A percentile compares a stretch with the other conserved stretches of the same genome.
phyloP scores from a whole-genome alignment of 1,139 yeast species.

The Sugiyamaella neomexicana region DNA sequence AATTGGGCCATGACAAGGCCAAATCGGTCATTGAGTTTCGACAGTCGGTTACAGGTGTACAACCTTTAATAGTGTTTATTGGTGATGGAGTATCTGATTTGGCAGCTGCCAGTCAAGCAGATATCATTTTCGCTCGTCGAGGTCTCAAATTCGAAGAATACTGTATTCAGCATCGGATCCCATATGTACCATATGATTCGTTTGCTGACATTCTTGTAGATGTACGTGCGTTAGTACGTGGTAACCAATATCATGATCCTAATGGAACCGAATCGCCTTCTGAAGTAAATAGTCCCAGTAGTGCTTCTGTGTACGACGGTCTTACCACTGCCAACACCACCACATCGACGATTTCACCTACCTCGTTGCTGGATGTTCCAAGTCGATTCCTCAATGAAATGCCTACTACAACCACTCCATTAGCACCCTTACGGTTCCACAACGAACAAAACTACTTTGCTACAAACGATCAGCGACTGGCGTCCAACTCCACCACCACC shows the following conservation, averaged over 20 bases:
- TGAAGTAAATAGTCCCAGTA: constrained; percentile 10
- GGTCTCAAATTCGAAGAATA: constrained; percentile 46
- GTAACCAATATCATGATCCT: constrained; percentile 38
- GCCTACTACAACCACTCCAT: constrained; percentile 21
- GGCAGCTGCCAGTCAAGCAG: constrained; percentile 49
- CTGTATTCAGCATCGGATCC: constrained; percentile 44
- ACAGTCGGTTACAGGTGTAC: constrained; percentile 32
- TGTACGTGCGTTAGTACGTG: constrained; percentile 36
- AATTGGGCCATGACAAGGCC: constrained; percentile 69
- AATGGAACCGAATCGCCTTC: constrained; percentile 13
- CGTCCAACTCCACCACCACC: background rate
- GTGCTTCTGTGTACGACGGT: constrained; percentile 2
- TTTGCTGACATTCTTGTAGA: constrained; percentile 45
- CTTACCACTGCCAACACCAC: background rate
- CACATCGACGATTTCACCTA: background rate
- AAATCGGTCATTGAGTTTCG: constrained; percentile 54
- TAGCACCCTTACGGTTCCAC: constrained; percentile 12
- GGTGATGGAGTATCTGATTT: constrained; percentile 51
- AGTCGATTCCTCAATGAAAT: background rate
- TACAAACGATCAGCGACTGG: constrained; percentile 7
- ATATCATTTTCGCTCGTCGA: constrained; percentile 46
- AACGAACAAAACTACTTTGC: constrained; percentile 16
- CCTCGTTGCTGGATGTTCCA: background rate
- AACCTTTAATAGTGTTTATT: constrained; percentile 44
- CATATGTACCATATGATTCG: constrained; percentile 46